A percentile compares a stretch with the other conserved stretches of the same genome.
Conservation (phyloP, 306 rosid genomes). For the Astragalus glycyphyllos region DNA sequence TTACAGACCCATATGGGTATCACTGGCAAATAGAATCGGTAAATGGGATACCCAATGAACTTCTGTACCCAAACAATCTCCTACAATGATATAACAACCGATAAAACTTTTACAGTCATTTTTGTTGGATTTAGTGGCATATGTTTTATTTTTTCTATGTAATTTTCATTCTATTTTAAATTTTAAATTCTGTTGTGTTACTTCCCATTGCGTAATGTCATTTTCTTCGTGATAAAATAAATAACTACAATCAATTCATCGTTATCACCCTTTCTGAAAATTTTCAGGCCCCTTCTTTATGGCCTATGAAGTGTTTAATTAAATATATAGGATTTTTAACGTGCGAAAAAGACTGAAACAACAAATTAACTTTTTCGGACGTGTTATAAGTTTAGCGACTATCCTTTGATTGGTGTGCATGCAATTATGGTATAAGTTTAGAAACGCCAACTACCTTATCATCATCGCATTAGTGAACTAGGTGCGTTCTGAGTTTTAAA, state of each 20-base stretch:
- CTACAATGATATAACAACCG: no score
- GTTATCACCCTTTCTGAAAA: conserved; percentile 16
- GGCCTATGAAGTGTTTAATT: conserved; percentile 40
- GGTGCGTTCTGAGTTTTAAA: conserved; percentile 32
- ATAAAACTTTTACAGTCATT: no score
- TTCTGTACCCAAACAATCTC: no score
- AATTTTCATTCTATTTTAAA: no score
- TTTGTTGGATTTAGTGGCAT: no score
- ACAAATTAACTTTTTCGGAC: conserved; percentile 29
- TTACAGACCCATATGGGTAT: no score
- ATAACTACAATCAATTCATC: conserved; percentile 42
- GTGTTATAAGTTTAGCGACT: conserved; percentile 21
- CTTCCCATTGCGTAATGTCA: no score
- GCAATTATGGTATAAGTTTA: conserved; percentile 45
- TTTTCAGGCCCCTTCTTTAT: conserved; percentile 20
- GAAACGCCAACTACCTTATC: conserved; percentile 54
- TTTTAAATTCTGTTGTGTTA: no score
- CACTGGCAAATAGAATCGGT: no score
- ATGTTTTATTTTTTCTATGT: no score
- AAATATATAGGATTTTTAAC: conserved; percentile 40
- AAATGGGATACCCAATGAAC: no score
- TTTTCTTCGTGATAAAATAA: conserved; percentile 35
- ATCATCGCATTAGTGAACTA: conserved; percentile 33
- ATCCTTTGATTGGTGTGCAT: conserved; percentile 47
- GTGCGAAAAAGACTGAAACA: conserved; percentile 41